Evolutionary conservation across 106 monocot genomes (phyloP).

Genomic region (Acorus calamus): DNA sequence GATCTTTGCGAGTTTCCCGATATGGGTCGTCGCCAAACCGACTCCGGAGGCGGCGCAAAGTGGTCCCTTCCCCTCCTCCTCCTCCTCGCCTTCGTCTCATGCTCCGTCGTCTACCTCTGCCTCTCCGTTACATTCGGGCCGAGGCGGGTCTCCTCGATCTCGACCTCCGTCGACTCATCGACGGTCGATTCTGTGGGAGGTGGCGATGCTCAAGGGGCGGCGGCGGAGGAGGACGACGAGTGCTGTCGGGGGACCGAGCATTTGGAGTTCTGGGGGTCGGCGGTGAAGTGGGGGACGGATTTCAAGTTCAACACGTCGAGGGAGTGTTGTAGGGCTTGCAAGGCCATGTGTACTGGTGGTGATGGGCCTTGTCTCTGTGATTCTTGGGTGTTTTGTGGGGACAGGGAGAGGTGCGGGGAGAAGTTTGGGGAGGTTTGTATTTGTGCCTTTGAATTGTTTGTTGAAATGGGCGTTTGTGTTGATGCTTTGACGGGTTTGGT

Average conservation of each 20-base stretch:
- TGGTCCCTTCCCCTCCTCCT: conserved; percentile 16
- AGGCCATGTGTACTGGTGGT: conserved; percentile 48
- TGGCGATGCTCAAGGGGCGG: not conserved
- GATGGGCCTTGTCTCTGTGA: conserved; percentile 77
- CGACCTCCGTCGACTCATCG: not conserved
- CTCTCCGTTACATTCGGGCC: conserved; percentile 18
- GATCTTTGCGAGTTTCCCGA: not conserved
- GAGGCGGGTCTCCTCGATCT: not conserved
- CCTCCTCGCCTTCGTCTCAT: conserved; percentile 21
- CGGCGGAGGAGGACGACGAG: conserved; percentile 17
- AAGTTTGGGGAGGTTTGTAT: conserved; percentile 64
- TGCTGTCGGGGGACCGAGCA: conserved; percentile 74
- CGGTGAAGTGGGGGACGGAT: conserved; percentile 78
- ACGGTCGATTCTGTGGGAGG: not conserved
- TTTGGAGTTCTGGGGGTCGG: conserved; percentile 80
- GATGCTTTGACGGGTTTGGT: not conserved
- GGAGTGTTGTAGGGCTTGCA: conserved; percentile 82
- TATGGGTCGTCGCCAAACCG: conserved; percentile 32
- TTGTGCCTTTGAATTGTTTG: not conserved
- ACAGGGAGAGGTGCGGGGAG: conserved; percentile 47
- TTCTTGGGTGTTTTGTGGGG: conserved; percentile 96
- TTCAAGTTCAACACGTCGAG: conserved; percentile 52
- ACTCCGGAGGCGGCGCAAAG: conserved; percentile 6
- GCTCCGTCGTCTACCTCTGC: conserved; percentile 40
- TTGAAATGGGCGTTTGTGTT: not conserved